Evolutionary conservation across 148 eudicot species (phyloP).

Genomic region (Heliosperma pusillum): DNA sequence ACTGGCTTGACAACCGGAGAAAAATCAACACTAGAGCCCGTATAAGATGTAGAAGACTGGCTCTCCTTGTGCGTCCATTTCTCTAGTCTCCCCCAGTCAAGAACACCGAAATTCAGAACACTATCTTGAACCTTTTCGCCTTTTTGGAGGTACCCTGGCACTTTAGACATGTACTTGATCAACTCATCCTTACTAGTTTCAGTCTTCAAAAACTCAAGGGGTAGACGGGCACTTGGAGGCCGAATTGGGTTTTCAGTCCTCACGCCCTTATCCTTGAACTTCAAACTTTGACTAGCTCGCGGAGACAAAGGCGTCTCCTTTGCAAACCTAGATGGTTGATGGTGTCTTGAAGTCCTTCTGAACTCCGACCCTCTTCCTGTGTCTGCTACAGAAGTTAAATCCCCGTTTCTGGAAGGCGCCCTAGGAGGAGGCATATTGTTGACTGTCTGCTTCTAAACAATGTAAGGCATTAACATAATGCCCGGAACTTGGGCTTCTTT

Average conservation of each 20-base stretch:
- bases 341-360: slow-evolving; percentile 34
- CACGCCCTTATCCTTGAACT: slow-evolving; percentile 35
- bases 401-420: slow-evolving; percentile 24
- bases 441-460: slow-evolving; percentile 14
- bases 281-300: slow-evolving; percentile 28
- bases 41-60: slow-evolving; percentile 18
- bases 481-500: slow-evolving; percentile 4
- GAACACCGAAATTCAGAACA: slow-evolving; percentile 71
- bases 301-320: slow-evolving; percentile 38
- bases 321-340: slow-evolving; percentile 35
- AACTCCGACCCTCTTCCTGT: slow-evolving; percentile 29
- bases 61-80: slow-evolving; percentile 54
- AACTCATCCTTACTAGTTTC: slow-evolving; percentile 54
- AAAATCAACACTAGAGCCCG: slow-evolving; percentile 23
- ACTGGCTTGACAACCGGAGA: slow-evolving; percentile 30
- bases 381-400: slow-evolving; percentile 24
- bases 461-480: slow-evolving; percentile 12
- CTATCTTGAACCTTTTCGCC: slow-evolving; percentile 53
- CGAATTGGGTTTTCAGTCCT: slow-evolving; percentile 32
- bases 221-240: slow-evolving; percentile 35
- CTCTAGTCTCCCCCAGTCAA: slow-evolving; percentile 79
- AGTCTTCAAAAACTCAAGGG: slow-evolving; percentile 30
- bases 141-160: slow-evolving; percentile 77
- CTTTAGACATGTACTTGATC: slow-evolving; percentile 72
- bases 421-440: slow-evolving; percentile 26